Evolutionary conservation across 2,329 filamentous ascomycete species (phyloP), one percentile per base, ranked within the genome.

Genomic region (Phyllosticta citrichinensis): DNA sequence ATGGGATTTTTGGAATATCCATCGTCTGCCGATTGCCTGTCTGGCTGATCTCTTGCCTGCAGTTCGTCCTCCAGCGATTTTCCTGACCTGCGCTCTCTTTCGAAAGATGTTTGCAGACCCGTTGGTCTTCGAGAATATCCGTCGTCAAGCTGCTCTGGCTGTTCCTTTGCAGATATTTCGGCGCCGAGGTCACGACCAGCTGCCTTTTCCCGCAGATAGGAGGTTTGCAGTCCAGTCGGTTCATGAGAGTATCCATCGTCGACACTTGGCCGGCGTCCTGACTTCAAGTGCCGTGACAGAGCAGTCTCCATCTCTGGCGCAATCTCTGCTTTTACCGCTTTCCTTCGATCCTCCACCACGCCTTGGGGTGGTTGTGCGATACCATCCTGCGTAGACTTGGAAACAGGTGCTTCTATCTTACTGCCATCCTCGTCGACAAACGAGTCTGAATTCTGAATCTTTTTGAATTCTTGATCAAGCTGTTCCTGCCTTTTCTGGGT

Each of bases 401-500:
- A n/a, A 5, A 47, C 40, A 6, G 40, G 40, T 47, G 14, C 14
- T n/a, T 47, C 40, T 17, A 47, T 47, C n/a, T 47, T 47, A 47
- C 40, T 47, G 40, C 40, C 40, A 47, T 47, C 40, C 40, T 47
- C 40, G 8, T 47, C 40, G 6, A n/a, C 40, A n/a, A 47, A 47
- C 6, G 17, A 47, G n/a, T 47, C 40, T 8, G 40, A 17, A 3
- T 64, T 58, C 25, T 65, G 64, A 3, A 61, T 58, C 12, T 65
- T 58, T 4, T 61, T 62, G 52, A 71, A 72, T 1, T 66, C 65
- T n/a, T 65, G 58, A 56, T 74, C 70, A 17, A 74, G 61, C 12
- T 61, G 55, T 55, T 62, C 63, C 58, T 63, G 33, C 63, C 35
- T 65, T 66, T 22, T 67, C 65, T 30, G 58, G 24, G 22, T 51